phyloP scores from a whole-genome alignment of 768 basidiomycete species.

The Suillus hirtellus region DNA sequence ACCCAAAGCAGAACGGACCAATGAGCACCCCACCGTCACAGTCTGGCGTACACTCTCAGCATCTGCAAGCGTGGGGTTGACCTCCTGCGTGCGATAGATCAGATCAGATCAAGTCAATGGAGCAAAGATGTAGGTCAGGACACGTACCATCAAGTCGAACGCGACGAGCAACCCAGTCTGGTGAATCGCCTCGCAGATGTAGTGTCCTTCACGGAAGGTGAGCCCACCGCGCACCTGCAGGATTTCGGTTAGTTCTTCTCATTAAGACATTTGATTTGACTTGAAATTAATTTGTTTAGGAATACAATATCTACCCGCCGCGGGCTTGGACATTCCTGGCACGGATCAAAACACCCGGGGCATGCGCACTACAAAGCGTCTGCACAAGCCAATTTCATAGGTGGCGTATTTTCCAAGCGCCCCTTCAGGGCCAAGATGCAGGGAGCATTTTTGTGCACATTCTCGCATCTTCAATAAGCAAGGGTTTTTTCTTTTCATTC shows the following conservation, averaged over 20 bases:
- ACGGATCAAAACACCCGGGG: background rate
- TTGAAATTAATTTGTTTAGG: background rate
- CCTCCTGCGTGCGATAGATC: slow-evolving; percentile 58
- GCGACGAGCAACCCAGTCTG: slow-evolving; percentile 93
- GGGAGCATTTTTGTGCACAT: background rate
- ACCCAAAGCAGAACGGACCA: slow-evolving; percentile 84
- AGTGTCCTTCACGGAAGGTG: slow-evolving; percentile 98
- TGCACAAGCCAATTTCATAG: too few relatives aligned
- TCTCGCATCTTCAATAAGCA: background rate
- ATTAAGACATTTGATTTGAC: slow-evolving; percentile 9
- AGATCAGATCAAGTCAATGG: background rate
- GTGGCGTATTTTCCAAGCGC: too few relatives aligned
- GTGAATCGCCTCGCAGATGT: slow-evolving; percentile 89
- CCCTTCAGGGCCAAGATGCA: too few relatives aligned
- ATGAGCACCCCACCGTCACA: slow-evolving; percentile 85
- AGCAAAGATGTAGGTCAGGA: too few relatives aligned
- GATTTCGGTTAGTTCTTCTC: slow-evolving; percentile 1
- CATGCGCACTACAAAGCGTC: too few relatives aligned
- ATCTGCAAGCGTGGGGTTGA: slow-evolving; percentile 92
- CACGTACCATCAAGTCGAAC: slow-evolving; percentile 86
- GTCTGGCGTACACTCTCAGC: slow-evolving; percentile 78
- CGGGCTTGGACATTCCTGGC: background rate
- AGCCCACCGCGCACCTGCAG: slow-evolving; percentile 86
- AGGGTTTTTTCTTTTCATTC: too few relatives aligned
- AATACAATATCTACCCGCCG: background rate